A percentile compares a stretch with the other conserved stretches of the same genome.
Evolutionary conservation across 1,284 basidiomycete genomes (phyloP).

Genomic region (Fomitiporia mediterranea): DNA sequence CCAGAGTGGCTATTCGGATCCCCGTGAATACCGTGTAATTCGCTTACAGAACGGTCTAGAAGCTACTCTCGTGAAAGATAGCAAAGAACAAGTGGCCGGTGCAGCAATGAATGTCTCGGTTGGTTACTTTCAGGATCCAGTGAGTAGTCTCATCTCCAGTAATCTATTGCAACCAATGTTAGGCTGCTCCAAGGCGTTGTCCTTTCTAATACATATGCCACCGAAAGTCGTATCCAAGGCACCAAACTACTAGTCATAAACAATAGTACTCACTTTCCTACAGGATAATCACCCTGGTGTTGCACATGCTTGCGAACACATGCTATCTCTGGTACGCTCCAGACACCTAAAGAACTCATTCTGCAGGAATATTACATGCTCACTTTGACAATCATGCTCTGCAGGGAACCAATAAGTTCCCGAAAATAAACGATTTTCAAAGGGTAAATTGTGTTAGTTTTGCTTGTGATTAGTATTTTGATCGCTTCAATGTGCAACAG

Average conservation of each 20-base stretch:
- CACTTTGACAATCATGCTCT: too few species aligned
- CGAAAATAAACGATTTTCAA: constrained; percentile 88
- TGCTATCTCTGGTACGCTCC: constrained; percentile 83
- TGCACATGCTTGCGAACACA: constrained; percentile 92
- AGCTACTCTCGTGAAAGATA: constrained; percentile 85
- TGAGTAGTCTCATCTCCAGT: constrained; percentile 36
- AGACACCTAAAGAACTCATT: too few species aligned
- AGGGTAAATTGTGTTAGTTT: constrained; percentile 45
- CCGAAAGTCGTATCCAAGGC: too few species aligned
- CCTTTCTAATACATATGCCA: too few species aligned
- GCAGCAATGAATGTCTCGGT: constrained; percentile 94
- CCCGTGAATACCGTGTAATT: constrained; percentile 70
- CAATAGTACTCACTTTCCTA: neutral
- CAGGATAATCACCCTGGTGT: constrained; percentile 84
- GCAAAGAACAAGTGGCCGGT: constrained; percentile 88
- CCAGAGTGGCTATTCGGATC: neutral
- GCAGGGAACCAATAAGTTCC: constrained; percentile 80
- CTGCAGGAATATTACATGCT: too few species aligned
- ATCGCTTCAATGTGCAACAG: constrained; percentile 31
- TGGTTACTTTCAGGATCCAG: constrained; percentile 91
- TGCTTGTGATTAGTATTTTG: neutral
- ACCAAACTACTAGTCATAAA: neutral
- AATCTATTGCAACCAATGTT: too few species aligned
- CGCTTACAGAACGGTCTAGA: constrained; percentile 87
- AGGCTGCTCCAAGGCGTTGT: too few species aligned